Percentiles rank a stretch among this genome's conserved stretches.
phyloP scores from a whole-genome alignment of 2,329 filamentous ascomycete genomes.

The Teratosphaeria epicoccoides region DNA sequence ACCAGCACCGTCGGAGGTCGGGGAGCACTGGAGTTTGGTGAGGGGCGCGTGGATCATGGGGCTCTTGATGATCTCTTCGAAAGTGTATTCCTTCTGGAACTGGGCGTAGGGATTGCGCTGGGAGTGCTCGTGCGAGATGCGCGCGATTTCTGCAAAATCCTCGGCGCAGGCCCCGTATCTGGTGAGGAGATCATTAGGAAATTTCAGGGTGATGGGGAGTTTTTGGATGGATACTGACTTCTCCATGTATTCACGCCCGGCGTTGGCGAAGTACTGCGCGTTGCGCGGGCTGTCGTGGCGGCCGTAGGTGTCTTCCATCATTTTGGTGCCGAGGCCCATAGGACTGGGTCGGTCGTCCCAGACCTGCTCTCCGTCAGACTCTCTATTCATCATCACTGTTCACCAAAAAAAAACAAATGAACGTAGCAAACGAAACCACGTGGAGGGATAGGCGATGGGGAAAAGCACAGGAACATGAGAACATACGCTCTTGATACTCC shows the following conservation, averaged over 20 bases:
- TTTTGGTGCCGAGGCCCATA: slow-evolving; percentile 56
- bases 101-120: slow-evolving; percentile 91
- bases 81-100: slow-evolving; percentile 83
- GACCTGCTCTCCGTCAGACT: background rate
- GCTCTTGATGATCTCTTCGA: slow-evolving; percentile 65
- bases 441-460: slow-evolving; percentile 59
- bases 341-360: slow-evolving; percentile 62
- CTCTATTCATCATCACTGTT: no score
- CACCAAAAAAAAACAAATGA: no score
- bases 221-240: slow-evolving; percentile 41
- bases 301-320: slow-evolving; percentile 36
- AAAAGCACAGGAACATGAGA: no score
- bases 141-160: slow-evolving; percentile 90
- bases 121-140: slow-evolving; percentile 86
- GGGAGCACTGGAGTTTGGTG: slow-evolving; percentile 97
- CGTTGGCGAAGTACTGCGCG: slow-evolving; percentile 84
- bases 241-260: slow-evolving; percentile 91
- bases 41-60: slow-evolving; percentile 75
- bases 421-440: slow-evolving; percentile 31
- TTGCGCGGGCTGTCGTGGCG: slow-evolving; percentile 15
- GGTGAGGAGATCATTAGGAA: background rate
- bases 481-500: slow-evolving; percentile 52
- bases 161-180: slow-evolving; percentile 64
- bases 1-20: slow-evolving; percentile 84
- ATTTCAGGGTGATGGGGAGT: no score